These are phyloP conservation scores for Cutaneotrichosporon sp. DNA, from an alignment of 1,284 basidiomycete genomes.

Conservation along the genomic window DNA sequence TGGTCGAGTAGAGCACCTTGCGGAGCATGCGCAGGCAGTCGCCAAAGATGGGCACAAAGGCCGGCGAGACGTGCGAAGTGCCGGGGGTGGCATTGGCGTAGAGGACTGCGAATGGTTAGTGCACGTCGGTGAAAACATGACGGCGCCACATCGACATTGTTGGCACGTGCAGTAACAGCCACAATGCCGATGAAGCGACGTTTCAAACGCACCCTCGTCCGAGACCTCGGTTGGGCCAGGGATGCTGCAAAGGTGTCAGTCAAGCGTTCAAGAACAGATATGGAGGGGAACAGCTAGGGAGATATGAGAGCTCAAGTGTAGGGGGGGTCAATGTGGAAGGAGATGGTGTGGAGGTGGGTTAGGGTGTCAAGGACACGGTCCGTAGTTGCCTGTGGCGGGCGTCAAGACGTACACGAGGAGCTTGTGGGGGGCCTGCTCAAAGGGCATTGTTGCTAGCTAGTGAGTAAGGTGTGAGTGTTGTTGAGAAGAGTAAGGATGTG, in stretches of 20 bases:
- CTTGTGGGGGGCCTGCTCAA: slow-evolving; percentile 45
- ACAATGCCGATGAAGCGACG: no score
- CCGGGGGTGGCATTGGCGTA: slow-evolving; percentile 56
- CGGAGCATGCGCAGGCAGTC: slow-evolving; percentile 84
- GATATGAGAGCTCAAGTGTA: no score
- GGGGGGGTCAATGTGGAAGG: background rate
- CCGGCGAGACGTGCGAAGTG: slow-evolving; percentile 83
- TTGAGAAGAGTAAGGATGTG: background rate
- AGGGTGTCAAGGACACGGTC: no score
- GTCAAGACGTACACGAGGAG: slow-evolving; percentile 33
- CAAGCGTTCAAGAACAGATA: no score
- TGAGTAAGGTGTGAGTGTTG: no score
- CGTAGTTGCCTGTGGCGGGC: background rate
- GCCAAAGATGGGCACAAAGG: slow-evolving; percentile 84
- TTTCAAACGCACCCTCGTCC: no score
- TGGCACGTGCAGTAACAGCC: no score
- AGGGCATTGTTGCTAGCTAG: slow-evolving; percentile 27
- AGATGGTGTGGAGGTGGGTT: background rate
- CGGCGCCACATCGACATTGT: no score
- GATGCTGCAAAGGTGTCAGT: slow-evolving; percentile 29
- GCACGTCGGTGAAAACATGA: no score
- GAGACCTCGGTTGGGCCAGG: slow-evolving; percentile 48
- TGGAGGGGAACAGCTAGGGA: no score
- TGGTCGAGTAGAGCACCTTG: slow-evolving; percentile 68
- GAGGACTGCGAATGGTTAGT: slow-evolving; percentile 31